A percentile compares a stretch with the other conserved stretches of the same genome.
These are phyloP conservation scores for Licmophora abbreviata DNA, from an alignment of 108 stramenopile species.

Conservation along the genomic window DNA sequence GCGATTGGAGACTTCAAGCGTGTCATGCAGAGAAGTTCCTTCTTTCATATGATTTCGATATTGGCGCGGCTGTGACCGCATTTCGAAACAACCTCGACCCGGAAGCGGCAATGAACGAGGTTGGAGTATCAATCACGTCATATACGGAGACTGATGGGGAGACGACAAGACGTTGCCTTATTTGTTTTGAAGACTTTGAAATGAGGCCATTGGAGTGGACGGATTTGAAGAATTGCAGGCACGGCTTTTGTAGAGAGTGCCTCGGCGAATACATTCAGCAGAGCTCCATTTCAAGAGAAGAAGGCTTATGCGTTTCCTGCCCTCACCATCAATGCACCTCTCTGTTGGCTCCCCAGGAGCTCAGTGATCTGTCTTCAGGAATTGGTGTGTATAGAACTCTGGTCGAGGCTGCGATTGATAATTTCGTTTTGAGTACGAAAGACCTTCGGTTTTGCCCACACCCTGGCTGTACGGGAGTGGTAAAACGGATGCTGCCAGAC, in stretches of 20 bases:
- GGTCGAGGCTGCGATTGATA: constrained; percentile 18
- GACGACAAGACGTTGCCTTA: too few relatives aligned
- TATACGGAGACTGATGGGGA: too few relatives aligned
- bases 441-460: constrained; percentile 38
- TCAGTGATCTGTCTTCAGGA: constrained; percentile 9
- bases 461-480: constrained; percentile 40
- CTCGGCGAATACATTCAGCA: constrained; percentile 27
- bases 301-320: constrained; percentile 17
- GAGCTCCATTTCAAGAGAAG: constrained; percentile 17
- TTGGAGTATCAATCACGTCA: too few relatives aligned
- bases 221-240: constrained; percentile 20
- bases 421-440: constrained; percentile 24
- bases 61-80: too few relatives aligned
- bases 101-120: too few relatives aligned
- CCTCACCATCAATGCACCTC: constrained; percentile 37
- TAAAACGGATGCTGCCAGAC: constrained; percentile 14
- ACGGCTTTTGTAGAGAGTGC: constrained; percentile 40
- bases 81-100: too few relatives aligned
- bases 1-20: too few relatives aligned
- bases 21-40: too few relatives aligned
- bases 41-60: too few relatives aligned
- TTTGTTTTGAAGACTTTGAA: constrained; percentile 36
- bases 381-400: constrained; percentile 13
- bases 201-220: constrained; percentile 17
- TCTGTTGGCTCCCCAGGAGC: constrained; percentile 6